Evolutionary conservation across 2,329 filamentous ascomycete species (phyloP), one percentile per base, ranked within the genome.

Genomic region (Stagonosporopsis tanaceti): DNA sequence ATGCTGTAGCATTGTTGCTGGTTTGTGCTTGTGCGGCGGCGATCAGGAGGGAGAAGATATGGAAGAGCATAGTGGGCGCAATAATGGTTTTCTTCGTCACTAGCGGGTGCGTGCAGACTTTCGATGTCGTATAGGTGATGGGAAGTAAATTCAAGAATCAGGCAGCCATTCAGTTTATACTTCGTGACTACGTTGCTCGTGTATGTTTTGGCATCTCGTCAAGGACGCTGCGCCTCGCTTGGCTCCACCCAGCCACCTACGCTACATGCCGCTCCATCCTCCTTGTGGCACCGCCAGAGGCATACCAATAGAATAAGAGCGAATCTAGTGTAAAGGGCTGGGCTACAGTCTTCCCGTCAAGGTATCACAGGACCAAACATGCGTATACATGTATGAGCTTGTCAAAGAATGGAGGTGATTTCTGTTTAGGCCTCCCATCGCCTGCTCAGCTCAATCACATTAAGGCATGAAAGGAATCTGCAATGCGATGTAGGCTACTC

Each of bases 191-290:
- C 20, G 20, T 20, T 15, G 20, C 6, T 42, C 34, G 34, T 37
- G 6, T 24, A n/a, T 37, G 41, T 27, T 27, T 41, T 30, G 30
- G 41, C 25, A 35, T 27, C 25, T 50, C 35, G 46, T 28, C 40
- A 46, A 51, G 9, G n/a, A 4, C 35, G 40, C 53, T 56, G 53
- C 47, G 53, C 53, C 53, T 51, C 35, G 40, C 53, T 56, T 51
- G 53, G 53, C 53, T 17, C 22, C 20, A 8, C 35, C n/a, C 47
- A 56, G 41, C 53, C 47, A 56, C 41, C 24, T 22, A 50, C 34
- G 15, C 22, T 50, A 39, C 52, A 45, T 55, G 45, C 52, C 46
- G 52, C 24, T 42, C 27, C 48, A 44, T 14, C 38, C 35, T 38
- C 44, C 28, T 38, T 5, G 32, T 45, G 32, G n/a, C n/a, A 39